Conservation (phyloP, 371 early-diverging fungal genomes). For the Lichtheimia ramosa region DNA sequence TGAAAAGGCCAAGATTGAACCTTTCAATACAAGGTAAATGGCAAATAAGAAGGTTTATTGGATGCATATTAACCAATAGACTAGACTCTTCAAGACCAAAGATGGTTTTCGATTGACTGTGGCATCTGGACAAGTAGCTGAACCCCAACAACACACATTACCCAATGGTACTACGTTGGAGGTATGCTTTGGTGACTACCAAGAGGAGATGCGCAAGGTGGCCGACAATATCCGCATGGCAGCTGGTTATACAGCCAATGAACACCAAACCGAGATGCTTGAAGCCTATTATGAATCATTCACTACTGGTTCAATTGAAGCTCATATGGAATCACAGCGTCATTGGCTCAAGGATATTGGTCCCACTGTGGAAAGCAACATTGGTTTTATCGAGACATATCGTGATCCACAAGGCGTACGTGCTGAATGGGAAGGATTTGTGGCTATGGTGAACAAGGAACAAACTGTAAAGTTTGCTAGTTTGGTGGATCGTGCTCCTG, state of each 20-base stretch:
- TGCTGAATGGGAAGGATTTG: constrained; percentile 71
- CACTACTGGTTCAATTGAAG: constrained; percentile 56
- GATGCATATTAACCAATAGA: not conserved
- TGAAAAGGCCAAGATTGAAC: constrained; percentile 35
- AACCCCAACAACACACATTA: constrained; percentile 14
- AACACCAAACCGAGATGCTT: constrained; percentile 55
- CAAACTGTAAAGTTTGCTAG: constrained; percentile 55
- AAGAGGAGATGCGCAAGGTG: constrained; percentile 36
- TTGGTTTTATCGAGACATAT: constrained; percentile 61
- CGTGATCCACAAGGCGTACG: constrained; percentile 66
- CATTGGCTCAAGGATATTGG: constrained; percentile 64
- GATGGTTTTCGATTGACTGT: constrained; percentile 27
- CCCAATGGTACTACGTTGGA: constrained; percentile 37
- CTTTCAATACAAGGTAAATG: constrained; percentile 36
- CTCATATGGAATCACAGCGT: constrained; percentile 57
- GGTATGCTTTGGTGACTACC: constrained; percentile 54
- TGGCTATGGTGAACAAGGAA: constrained; percentile 67
- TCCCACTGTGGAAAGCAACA: constrained; percentile 57
- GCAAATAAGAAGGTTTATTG: not conserved
- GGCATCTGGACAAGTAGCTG: constrained; percentile 41
- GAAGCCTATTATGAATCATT: constrained; percentile 52
- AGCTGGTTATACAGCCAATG: constrained; percentile 51
- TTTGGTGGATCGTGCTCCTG: constrained; percentile 52
- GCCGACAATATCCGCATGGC: constrained; percentile 48
- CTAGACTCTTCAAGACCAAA: constrained; percentile 43